Base-by-base conservation (phyloP, 108 stramenopile species). In the Discostella stelligeroides region DNA sequence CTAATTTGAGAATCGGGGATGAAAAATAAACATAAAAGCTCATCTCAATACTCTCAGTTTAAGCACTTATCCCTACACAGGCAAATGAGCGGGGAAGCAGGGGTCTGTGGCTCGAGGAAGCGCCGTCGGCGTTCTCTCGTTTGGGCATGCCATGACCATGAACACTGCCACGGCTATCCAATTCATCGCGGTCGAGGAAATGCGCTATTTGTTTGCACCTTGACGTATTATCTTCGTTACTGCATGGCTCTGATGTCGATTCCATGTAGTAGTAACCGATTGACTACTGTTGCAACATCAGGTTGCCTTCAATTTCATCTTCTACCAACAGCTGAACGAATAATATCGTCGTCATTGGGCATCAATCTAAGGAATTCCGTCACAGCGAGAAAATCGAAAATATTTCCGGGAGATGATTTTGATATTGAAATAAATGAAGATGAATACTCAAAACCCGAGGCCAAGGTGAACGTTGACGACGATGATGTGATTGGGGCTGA, bases 341-440 rank as follows among this genome's bases (percentile, higher is more conserved):
- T 8, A 25, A 54, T 28, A 28, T 13, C 28, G 21, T 29, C 53
- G 28, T 54, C 53, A n/a, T 28, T 15, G 15, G 10, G 12, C 12
- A 27, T 11, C 0, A 7, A 18, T 17, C 20, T 28, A 37, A n/a
- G 38, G 57, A 58, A 39, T 58, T 58, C 55, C 17, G 55, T 37
- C 17, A 37, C 30, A 28, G 28, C 25, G 27, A 18, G 24, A 28
- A 58, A n/a, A 15, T 58, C 57, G 40, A n/a, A 58, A 40, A 37
- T 20, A 14, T 58, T 9, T n/a, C 15, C 12, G 57, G 48, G 50
- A 4, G 63, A 64, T 64, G 63, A 64, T 64, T 25, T 18, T 24
- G 48, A 51, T 7, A 30, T 11, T 15, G 61, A 29, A 25, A 2
- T 62, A n/a, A 40, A 64, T 48, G 49, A 50, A 49, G 30, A 70